Conservation (phyloP, 23 red algal species). For the Gracilariopsis chorda region DNA sequence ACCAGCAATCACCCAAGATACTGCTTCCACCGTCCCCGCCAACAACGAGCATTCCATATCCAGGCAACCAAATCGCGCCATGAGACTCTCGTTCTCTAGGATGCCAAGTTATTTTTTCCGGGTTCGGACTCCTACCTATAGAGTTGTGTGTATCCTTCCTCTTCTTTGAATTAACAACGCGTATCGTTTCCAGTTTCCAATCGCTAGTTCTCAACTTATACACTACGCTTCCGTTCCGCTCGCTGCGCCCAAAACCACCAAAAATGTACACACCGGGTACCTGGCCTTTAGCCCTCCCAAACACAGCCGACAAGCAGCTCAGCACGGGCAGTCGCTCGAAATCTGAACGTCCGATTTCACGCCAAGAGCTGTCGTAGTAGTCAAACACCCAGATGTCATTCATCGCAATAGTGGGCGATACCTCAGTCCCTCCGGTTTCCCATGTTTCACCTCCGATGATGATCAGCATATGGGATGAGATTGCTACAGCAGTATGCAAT, state of each 20-base stretch:
- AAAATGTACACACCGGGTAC: conserved; percentile 53
- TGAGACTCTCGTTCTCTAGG: conserved; percentile 54
- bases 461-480: conserved; percentile 42
- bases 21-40: conserved; percentile 34
- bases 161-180: neutral
- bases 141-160: neutral
- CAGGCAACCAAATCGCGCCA: conserved; percentile 43
- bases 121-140: too few relatives aligned
- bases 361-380: conserved; percentile 30
- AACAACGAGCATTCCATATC: conserved; percentile 47
- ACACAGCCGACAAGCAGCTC: conserved; percentile 44
- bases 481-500: conserved; percentile 24
- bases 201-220: conserved; percentile 47
- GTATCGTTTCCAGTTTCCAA: conserved; percentile 34
- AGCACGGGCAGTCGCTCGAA: neutral
- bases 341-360: neutral
- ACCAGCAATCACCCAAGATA: conserved; percentile 48
- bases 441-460: conserved; percentile 51
- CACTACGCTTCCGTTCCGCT: neutral
- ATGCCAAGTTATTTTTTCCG: too few relatives aligned
- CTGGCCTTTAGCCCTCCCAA: conserved; percentile 29
- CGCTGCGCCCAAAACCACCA: conserved; percentile 11
- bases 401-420: neutral
- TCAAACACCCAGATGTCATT: conserved; percentile 60
- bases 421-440: neutral